phyloP scores from a whole-genome alignment of 1,284 basidiomycete genomes.

The Naganishia sp. region DNA sequence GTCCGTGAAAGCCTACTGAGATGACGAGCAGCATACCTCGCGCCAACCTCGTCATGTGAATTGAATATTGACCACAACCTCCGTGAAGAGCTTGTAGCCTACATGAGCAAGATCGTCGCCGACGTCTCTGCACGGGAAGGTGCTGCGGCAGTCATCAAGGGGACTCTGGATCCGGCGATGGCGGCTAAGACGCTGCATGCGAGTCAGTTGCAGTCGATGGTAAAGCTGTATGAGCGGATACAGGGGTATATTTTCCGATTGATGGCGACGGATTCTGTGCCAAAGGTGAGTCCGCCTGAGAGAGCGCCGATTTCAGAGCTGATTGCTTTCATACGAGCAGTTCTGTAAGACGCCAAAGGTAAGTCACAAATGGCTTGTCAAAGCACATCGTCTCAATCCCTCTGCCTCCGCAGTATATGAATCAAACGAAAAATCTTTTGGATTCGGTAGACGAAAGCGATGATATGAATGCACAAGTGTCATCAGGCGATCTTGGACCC shows the following conservation, averaged over 20 bases:
- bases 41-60: constrained; percentile 90
- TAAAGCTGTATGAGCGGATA: constrained; percentile 90
- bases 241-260: constrained; percentile 94
- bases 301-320: neutral
- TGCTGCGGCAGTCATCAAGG: constrained; percentile 65
- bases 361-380: constrained; percentile 28
- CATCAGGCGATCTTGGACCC: constrained; percentile 35
- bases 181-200: constrained; percentile 68
- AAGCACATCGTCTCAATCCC: neutral
- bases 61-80: constrained; percentile 97
- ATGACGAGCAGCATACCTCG: constrained; percentile 76
- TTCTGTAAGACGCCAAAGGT: constrained; percentile 52
- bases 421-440: constrained; percentile 42
- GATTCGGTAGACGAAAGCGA: constrained; percentile 37
- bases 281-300: constrained; percentile 65
- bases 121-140: constrained; percentile 61
- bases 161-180: constrained; percentile 75
- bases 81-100: constrained; percentile 88
- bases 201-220: constrained; percentile 90
- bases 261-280: constrained; percentile 97
- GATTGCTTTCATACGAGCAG: constrained; percentile 29
- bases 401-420: constrained; percentile 38
- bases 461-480: constrained; percentile 33
- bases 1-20: neutral
- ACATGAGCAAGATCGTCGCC: constrained; percentile 83